Conservation (phyloP, 2,329 filamentous ascomycete species). For the Penicillium sp. region DNA sequence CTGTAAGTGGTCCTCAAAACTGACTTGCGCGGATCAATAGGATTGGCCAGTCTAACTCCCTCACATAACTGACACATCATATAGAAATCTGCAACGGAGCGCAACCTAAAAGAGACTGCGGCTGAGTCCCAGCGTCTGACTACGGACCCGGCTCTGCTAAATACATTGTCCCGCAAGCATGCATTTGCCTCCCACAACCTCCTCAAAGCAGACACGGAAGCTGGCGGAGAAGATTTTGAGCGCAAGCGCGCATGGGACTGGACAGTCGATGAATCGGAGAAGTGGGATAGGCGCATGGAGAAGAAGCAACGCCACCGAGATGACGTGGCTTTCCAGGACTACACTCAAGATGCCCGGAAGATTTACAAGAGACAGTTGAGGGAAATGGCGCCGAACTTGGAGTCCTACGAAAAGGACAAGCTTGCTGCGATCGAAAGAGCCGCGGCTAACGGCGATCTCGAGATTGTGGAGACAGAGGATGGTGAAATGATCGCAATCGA, state of each 20-base stretch:
- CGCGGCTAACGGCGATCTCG: conserved; percentile 77
- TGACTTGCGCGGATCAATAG: neutral
- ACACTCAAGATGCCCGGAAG: conserved; percentile 81
- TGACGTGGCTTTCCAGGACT: conserved; percentile 87
- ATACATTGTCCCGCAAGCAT: conserved; percentile 76
- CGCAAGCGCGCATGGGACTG: conserved; percentile 98
- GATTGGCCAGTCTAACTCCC: neutral
- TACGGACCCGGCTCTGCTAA: conserved; percentile 73
- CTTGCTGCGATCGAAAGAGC: conserved; percentile 79
- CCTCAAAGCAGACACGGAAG: conserved; percentile 85
- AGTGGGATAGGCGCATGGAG: conserved; percentile 85
- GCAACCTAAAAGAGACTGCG: conserved; percentile 78
- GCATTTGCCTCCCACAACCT: conserved; percentile 90
- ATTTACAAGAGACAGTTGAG: conserved; percentile 89
- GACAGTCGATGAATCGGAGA: conserved; percentile 91
- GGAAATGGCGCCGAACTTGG: conserved; percentile 72
- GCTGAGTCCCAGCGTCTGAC: conserved; percentile 77
- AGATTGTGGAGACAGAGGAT: conserved; percentile 93
- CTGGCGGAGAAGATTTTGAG: conserved; percentile 87
- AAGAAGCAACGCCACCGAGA: conserved; percentile 81
- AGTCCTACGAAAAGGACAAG: conserved; percentile 84
- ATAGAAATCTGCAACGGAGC: conserved; percentile 43
- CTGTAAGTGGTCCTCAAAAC: conserved; percentile 42
- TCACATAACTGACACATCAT: conserved; percentile 20
- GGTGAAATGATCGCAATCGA: conserved; percentile 94